Base-by-base conservation (phyloP, 2,329 filamentous ascomycete genomes). In the Fusarium lateritium region DNA sequence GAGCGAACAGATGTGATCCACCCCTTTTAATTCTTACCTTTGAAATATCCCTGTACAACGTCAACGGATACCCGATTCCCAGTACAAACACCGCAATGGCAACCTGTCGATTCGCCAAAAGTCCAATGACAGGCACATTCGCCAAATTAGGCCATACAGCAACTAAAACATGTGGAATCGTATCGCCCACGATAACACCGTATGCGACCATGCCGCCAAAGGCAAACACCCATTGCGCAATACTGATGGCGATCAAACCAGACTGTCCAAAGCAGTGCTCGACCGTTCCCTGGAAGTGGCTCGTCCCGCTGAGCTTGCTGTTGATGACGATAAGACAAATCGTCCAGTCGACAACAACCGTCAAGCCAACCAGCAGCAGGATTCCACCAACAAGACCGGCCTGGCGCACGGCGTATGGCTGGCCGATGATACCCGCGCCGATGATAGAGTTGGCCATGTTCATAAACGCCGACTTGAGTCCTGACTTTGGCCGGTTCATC, bases 361-460 rank as follows among this genome's bases (percentile, higher is more conserved):
- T 98, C 67, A 99, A 85, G 8, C 81, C 85, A 26, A 97, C 81
- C 21, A 99, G 87, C 57, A 99, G 86, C 46, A 94, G 75, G 7
- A 95, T 84, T 28, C 96, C 96, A 38, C 92, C 91, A 17, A 93
- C 78, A 73, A 99, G 86, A 8, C 96, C 96, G 9, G 96, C 96
- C 82, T 98, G 94, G 61, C 89, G 89, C 77, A 99, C 91, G n/a
- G 96, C 96, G 81, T 98, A 99, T 14, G 96, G 94, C 81, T 99
- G 96, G 5, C 93, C 89, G 75, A 91, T 91, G 79, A 91, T 91
- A 53, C 89, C 89, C 3, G 89, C 90, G 39, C 89, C 90, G 72
- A 99, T 98, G 78, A 99, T 99, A 74, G 93, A 97, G 83, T 99
- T 99, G 67, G 96, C 95, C 96, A 99, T 99, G 82, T 99, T 99